These are phyloP conservation scores for Candida freyschussii DNA, from an alignment of 1,139 yeast species.

Conservation along the genomic window DNA sequence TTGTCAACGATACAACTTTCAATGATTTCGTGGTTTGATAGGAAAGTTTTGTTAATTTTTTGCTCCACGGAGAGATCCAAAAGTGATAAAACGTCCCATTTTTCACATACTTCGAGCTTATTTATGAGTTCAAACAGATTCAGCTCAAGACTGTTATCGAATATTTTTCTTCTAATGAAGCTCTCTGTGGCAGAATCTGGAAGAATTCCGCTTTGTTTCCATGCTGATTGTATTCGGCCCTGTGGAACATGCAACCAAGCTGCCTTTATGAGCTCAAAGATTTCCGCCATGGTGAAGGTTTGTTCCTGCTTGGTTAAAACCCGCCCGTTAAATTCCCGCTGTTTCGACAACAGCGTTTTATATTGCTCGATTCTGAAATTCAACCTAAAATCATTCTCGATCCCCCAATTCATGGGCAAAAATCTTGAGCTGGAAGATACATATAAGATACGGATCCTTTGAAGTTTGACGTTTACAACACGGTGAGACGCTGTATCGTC, in stretches of 20 bases:
- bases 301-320: slow-evolving; percentile 32
- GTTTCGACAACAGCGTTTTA: slow-evolving; percentile 40
- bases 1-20: slow-evolving; percentile 55
- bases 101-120: slow-evolving; percentile 43
- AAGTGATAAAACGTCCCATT: slow-evolving; percentile 57
- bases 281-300: slow-evolving; percentile 46
- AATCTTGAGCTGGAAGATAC: slow-evolving; percentile 36
- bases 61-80: slow-evolving; percentile 55
- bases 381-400: slow-evolving; percentile 56
- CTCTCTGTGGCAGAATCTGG: slow-evolving; percentile 26
- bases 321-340: slow-evolving; percentile 14
- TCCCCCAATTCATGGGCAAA: slow-evolving; percentile 63
- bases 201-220: slow-evolving; percentile 44
- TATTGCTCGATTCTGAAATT: slow-evolving; percentile 58
- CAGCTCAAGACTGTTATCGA: slow-evolving; percentile 31
- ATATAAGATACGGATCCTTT: slow-evolving; percentile 43
- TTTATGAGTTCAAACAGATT: slow-evolving; percentile 41
- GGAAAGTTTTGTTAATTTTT: slow-evolving; percentile 48
- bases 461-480: slow-evolving; percentile 50
- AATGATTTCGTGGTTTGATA: slow-evolving; percentile 60
- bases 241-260: slow-evolving; percentile 51
- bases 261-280: slow-evolving; percentile 52
- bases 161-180: slow-evolving; percentile 26
- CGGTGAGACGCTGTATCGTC: slow-evolving; percentile 66
- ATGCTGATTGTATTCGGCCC: slow-evolving; percentile 44